Conservation (phyloP, 2,329 filamentous ascomycete species). For the Mollisia scopiformis region DNA sequence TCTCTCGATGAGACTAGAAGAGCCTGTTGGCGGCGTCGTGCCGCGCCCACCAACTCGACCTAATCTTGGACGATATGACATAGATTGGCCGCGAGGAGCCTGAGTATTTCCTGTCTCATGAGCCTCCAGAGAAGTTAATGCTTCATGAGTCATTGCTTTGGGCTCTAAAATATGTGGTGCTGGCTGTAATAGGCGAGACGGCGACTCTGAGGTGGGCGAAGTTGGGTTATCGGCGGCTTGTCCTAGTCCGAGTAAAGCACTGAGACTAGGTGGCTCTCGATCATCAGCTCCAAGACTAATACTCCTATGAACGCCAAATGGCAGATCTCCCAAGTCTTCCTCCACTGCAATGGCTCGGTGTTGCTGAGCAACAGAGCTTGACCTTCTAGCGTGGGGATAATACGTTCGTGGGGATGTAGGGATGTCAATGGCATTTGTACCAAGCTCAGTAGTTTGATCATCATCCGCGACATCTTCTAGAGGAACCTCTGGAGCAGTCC, state of each 20-base stretch:
- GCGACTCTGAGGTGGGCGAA: constrained; percentile 30
- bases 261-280: constrained; percentile 66
- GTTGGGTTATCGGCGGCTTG: constrained; percentile 43
- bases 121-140: constrained; percentile 33
- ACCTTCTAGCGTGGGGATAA: constrained; percentile 58
- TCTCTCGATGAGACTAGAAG: constrained; percentile 39
- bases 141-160: constrained; percentile 29
- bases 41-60: constrained; percentile 36
- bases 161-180: constrained; percentile 35
- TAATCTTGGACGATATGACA: constrained; percentile 35
- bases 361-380: constrained; percentile 71
- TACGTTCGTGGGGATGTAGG: constrained; percentile 68
- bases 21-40: constrained; percentile 36
- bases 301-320: constrained; percentile 65
- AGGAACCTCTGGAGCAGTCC: constrained; percentile 24
- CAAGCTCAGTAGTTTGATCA: constrained; percentile 47
- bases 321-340: constrained; percentile 61
- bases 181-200: constrained; percentile 37
- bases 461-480: constrained; percentile 32
- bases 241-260: constrained; percentile 57
- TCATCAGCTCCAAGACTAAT: constrained; percentile 70
- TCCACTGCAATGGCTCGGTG: constrained; percentile 57
- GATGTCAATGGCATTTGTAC: constrained; percentile 72
- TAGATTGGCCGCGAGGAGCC: constrained; percentile 27
- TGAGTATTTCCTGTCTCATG: constrained; percentile 31